phyloP scores from a whole-genome alignment of 768 basidiomycete genomes.

The Leccinum olivaceopallidum region DNA sequence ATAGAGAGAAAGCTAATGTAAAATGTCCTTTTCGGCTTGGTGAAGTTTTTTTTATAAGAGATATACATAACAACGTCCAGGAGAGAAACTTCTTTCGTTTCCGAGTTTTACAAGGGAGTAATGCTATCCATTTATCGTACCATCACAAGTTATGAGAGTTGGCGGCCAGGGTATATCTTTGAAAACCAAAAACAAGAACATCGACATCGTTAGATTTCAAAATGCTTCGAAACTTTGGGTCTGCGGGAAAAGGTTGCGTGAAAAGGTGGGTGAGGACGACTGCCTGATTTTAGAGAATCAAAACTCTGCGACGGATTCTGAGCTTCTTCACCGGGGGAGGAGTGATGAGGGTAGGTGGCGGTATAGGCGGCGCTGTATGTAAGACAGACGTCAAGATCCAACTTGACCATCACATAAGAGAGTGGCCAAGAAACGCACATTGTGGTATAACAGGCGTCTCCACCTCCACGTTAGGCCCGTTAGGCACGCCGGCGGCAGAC shows the following conservation, averaged over 20 bases:
- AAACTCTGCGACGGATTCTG: slow-evolving; percentile 33
- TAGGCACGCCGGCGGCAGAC: slow-evolving; percentile 18
- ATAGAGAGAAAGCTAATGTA: background rate
- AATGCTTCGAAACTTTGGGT: background rate
- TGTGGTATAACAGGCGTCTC: slow-evolving; percentile 4
- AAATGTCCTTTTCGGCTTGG: slow-evolving; percentile 2
- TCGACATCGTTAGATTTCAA: slow-evolving; percentile 5
- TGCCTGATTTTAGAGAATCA: slow-evolving; percentile 24
- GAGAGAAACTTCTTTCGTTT: background rate
- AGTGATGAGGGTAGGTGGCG: slow-evolving; percentile 7
- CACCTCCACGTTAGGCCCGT: background rate
- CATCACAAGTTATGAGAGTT: slow-evolving; percentile 9
- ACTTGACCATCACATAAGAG: background rate
- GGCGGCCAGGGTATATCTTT: slow-evolving; percentile 10
- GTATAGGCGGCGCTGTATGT: slow-evolving; percentile 11
- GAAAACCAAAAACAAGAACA: slow-evolving; percentile 11
- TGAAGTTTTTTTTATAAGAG: background rate
- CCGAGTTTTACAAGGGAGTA: slow-evolving; percentile 4
- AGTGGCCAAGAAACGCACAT: slow-evolving; percentile 12
- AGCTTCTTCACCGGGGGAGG: slow-evolving; percentile 29
- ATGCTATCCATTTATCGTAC: slow-evolving; percentile 23
- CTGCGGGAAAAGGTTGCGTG: background rate
- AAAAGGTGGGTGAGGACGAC: background rate
- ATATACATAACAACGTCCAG: slow-evolving; percentile 14
- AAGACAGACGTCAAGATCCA: slow-evolving; percentile 1